Percentiles rank a stretch among this genome's conserved stretches.
Conservation (phyloP, 106 monocot species). For the Dendrobium huoshanense region DNA sequence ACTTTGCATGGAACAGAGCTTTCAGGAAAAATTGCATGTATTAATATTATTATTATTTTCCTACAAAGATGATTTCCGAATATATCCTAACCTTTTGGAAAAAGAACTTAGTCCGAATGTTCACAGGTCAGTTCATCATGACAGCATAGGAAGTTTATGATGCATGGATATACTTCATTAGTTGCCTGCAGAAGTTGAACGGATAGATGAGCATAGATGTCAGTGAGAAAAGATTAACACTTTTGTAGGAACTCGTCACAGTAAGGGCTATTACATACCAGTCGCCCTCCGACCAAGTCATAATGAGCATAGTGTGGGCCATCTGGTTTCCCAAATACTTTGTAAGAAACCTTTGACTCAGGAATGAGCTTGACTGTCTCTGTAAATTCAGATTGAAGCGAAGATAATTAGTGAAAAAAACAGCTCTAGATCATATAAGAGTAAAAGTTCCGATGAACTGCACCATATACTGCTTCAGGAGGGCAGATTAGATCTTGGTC, state of each 20-base stretch:
- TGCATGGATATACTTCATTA: conserved; percentile 64
- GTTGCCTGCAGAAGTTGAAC: conserved; percentile 36
- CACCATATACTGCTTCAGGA: conserved; percentile 94
- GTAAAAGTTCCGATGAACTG: background rate
- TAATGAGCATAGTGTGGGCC: conserved; percentile 97
- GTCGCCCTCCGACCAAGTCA: conserved; percentile 79
- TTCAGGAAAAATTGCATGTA: too few species aligned
- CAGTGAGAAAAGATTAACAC: background rate
- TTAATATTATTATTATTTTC: background rate
- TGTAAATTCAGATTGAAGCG: conserved; percentile 19
- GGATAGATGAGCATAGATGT: background rate
- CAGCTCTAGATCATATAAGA: background rate
- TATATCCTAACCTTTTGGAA: background rate
- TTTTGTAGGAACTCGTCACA: too few species aligned
- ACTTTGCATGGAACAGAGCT: background rate
- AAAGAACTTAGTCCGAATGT: background rate
- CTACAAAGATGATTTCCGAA: background rate
- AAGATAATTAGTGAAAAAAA: background rate
- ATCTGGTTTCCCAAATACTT: conserved; percentile 61
- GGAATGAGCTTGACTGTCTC: conserved; percentile 87
- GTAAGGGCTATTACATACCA: conserved; percentile 36
- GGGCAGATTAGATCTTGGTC: conserved; percentile 91
- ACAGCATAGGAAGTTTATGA: conserved; percentile 50
- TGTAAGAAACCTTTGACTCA: conserved; percentile 43
- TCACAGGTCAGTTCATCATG: conserved; percentile 28